Evolutionary conservation across 768 basidiomycete genomes (phyloP).

Genomic region (Fomitopsis pulvina): DNA sequence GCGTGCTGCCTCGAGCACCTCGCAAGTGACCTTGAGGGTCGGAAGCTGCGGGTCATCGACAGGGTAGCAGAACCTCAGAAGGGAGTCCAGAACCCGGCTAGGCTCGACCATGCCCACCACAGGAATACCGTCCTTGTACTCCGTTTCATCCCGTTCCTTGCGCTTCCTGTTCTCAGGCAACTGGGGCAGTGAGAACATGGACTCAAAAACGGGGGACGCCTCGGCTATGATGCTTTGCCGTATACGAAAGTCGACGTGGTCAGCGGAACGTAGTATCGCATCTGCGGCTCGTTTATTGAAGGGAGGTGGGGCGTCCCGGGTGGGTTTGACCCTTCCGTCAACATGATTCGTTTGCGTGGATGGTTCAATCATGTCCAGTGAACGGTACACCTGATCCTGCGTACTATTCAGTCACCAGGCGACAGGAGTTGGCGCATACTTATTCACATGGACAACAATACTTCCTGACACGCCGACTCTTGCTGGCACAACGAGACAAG

Average conservation of each 20-base stretch:
- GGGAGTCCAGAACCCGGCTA: slow-evolving; percentile 15
- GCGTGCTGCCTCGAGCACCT: slow-evolving; percentile 18
- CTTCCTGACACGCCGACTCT: no score
- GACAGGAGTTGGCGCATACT: no score
- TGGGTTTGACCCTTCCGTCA: no score
- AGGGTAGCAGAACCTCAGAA: slow-evolving; percentile 20
- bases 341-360: neutral
- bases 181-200: slow-evolving; percentile 12
- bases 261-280: slow-evolving; percentile 13
- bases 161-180: neutral
- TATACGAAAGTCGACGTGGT: slow-evolving; percentile 11
- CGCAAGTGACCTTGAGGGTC: slow-evolving; percentile 5
- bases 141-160: neutral
- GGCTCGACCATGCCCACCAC: slow-evolving; percentile 13
- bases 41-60: slow-evolving; percentile 9
- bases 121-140: neutral
- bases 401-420: no score
- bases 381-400: neutral
- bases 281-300: slow-evolving; percentile 10
- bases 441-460: no score
- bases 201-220: slow-evolving; percentile 11
- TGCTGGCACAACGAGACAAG: no score
- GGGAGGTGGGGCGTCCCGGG: neutral
- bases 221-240: slow-evolving; percentile 3
- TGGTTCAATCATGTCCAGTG: no score